These are phyloP conservation scores for Tolypocladium endophyticum DNA, from an alignment of 2,329 filamentous ascomycete genomes.

Conservation along the genomic window DNA sequence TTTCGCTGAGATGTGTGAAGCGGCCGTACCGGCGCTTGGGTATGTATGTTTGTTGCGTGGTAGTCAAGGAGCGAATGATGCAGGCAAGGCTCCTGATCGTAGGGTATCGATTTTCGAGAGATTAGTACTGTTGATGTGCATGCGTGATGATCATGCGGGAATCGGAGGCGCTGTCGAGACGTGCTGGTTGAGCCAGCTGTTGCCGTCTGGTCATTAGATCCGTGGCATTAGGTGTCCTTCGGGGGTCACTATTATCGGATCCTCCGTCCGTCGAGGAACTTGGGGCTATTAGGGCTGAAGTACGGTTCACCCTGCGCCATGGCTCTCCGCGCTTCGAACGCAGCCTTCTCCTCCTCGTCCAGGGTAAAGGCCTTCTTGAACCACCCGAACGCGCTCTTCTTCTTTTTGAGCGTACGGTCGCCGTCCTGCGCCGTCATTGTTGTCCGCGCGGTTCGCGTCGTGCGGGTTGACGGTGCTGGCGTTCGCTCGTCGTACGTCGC, in stretches of 20 bases:
- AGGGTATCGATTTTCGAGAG: not conserved
- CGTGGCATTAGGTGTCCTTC: not conserved
- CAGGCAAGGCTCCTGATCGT: not conserved
- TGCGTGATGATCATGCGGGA: not conserved
- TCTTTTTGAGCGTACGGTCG: slow-evolving; percentile 47
- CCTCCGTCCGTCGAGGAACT: slow-evolving; percentile 46
- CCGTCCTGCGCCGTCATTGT: slow-evolving; percentile 9
- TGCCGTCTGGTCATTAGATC: not conserved
- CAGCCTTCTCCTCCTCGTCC: slow-evolving; percentile 51
- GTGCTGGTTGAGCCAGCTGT: not conserved
- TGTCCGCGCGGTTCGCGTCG: not conserved
- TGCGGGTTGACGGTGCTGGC: slow-evolving; percentile 14
- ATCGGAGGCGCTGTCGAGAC: not conserved
- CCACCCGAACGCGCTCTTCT: slow-evolving; percentile 58
- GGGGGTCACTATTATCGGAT: slow-evolving; percentile 17
- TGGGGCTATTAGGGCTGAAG: slow-evolving; percentile 38
- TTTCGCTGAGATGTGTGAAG: not conserved
- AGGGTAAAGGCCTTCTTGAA: slow-evolving; percentile 57
- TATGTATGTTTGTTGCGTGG: not conserved
- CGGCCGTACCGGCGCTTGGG: not conserved
- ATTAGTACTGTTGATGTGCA: not conserved
- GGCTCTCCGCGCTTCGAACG: slow-evolving; percentile 45
- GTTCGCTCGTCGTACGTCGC: slow-evolving; percentile 30
- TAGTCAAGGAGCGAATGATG: not conserved
- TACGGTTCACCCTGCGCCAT: slow-evolving; percentile 36